Base-by-base conservation (phyloP, 257 asterid genomes). In the Jaltomata sinuosa region DNA sequence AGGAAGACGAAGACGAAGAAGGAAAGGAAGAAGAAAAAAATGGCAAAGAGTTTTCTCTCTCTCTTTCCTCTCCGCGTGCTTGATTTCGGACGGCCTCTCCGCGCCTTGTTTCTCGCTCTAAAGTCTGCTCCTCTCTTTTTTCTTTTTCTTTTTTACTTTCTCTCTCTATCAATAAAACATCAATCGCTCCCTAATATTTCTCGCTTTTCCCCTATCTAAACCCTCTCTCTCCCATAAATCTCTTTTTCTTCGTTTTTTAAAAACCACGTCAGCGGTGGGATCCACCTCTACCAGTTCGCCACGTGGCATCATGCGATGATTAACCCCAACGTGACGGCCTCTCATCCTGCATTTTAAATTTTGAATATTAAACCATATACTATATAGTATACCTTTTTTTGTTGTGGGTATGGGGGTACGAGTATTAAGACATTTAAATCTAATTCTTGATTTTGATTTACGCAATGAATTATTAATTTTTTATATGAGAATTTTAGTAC, bases 51-150 rank as follows among this genome's bases (percentile, higher is more conserved):
- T 81, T 93, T 85, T 89, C 78, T 87, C 88, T 87, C 85, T 40
- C 49, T 47, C 16, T 59, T n/a, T 53, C 11, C n/a, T 47, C 80
- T 76, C 36, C 45, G 50, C 27, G 53, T 69, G 74, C 61, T 87
- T 81, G 87, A 88, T 90, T 90, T 92, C 90, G 89, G 97, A 93
- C 94, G 96, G 90, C 92, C 91, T 81, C 97, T 89, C 95, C 97
- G 97, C 98, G 98, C 99, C 97, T 95, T 93, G 95, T 93, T 94
- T 93, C 95, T 94, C 95, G 94, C 91, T 93, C 93, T 92, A 87
- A 27, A 25, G 14, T 77, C 82, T 77, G 82, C 82, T 77, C 81
- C 81, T 47, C 81, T 62, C 71, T 21, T 55, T n/a, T 87, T 36
- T 68, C 36, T 76, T 15, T 77, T 36, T 84, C 18, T 42, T 14